These are phyloP conservation scores for Gaertneriomyces semiglobifer DNA, from an alignment of 192 early-diverging fungal genomes.

Conservation along the genomic window DNA sequence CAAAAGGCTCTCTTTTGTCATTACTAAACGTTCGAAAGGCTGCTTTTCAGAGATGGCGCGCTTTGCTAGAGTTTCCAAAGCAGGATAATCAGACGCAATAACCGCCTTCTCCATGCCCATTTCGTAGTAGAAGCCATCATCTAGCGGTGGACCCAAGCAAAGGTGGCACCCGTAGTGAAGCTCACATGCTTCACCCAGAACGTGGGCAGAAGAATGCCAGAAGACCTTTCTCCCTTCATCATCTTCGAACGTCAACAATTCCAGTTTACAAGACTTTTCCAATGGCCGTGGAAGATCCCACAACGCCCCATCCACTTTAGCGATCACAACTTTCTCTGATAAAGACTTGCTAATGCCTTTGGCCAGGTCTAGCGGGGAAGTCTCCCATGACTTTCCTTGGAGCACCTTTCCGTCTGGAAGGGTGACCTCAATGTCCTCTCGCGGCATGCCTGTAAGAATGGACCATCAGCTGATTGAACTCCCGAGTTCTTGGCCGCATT, in stretches of 20 bases:
- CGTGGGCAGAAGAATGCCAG: slow-evolving; percentile 98
- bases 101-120: slow-evolving; percentile 85
- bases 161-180: slow-evolving; percentile 96
- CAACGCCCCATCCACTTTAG: slow-evolving; percentile 86
- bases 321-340: slow-evolving; percentile 84
- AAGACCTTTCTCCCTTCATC: slow-evolving; percentile 86
- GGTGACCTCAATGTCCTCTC: slow-evolving; percentile 62
- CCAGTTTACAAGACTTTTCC: slow-evolving; percentile 72
- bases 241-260: slow-evolving; percentile 92
- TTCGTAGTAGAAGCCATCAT: slow-evolving; percentile 97
- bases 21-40: slow-evolving; percentile 82
- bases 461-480: neutral
- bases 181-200: slow-evolving; percentile 96
- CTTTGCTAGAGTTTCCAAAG: slow-evolving; percentile 83
- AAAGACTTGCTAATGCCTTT: slow-evolving; percentile 84
- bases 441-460: slow-evolving; percentile 34
- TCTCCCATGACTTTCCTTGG: slow-evolving; percentile 88
- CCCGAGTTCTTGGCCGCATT: neutral
- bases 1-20: slow-evolving; percentile 85
- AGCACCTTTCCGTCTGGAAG: slow-evolving; percentile 81
- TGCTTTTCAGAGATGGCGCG: slow-evolving; percentile 94
- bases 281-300: slow-evolving; percentile 88
- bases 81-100: slow-evolving; percentile 76
- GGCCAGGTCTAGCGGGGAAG: slow-evolving; percentile 90
- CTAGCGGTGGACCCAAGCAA: slow-evolving; percentile 93